Base-by-base conservation (phyloP, 1,284 basidiomycete genomes). In the Tylopilus orsonianus region DNA sequence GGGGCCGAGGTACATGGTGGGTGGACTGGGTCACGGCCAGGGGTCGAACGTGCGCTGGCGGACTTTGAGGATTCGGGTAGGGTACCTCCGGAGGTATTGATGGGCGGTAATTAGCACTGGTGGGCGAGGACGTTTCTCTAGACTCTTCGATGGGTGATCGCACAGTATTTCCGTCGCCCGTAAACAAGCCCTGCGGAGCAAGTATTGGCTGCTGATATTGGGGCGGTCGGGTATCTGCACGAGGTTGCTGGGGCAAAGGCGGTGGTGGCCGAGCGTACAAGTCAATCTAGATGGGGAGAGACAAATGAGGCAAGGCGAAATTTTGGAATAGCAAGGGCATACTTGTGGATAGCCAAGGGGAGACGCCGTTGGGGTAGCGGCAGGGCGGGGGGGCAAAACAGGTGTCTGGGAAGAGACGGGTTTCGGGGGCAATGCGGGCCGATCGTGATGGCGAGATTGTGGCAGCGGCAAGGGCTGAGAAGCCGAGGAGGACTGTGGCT, bases 341-440 rank as follows among this genome's bases (percentile, higher is more conserved):
- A 62, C 62, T 33, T 56, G 64, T 37, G 52, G 46, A 48, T 52
- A 45, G 16, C n/a, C 29, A 29, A 52, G 45, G 34, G 55, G 45
- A 22, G 37, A 41, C 10, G 47, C 8, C 20, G 46, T 29, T 20
- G 53, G 34, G 19, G 53, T 12, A 34, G 51, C 41, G 40, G 32
- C 42, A 53, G 53, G 62, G 46, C 50, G 53, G 8, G 56, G 53
- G 52, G 62, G 38, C n/a, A 51, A 7, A 40, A 41, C 20, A 9
- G 50, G 41, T 7, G 46, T 9, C 9, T 60, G 52, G 49, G 68
- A 58, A 48, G 56, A 41, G 49, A 60, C 61, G 40, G 77, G 77
- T 58, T 76, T 80, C 41, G 72, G 72, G 50, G 79, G 77, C 44
- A 78, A 52, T 52, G 67, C 61, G 22, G 77, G 78, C 16, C 66